phyloP scores from a whole-genome alignment of 176 grass and related monocot species.

The Oryza officinalis region DNA sequence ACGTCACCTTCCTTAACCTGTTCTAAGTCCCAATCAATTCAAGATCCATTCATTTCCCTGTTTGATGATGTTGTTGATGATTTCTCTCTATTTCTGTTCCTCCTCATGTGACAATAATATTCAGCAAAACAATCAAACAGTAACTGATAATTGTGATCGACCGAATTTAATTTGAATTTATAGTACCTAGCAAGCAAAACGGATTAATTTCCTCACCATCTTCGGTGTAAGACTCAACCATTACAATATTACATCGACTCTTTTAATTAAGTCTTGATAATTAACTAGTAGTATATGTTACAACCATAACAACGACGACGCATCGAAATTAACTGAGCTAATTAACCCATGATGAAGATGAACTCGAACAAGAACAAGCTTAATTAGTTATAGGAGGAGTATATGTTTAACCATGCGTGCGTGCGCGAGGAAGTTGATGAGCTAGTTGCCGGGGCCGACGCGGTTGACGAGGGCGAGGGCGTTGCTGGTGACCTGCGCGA shows the following conservation, averaged over 20 bases:
- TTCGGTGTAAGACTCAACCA: background rate
- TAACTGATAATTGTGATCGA: background rate
- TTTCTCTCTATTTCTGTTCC: background rate
- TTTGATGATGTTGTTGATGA: background rate
- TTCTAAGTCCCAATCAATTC: background rate
- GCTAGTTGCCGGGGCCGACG: conserved; percentile 44
- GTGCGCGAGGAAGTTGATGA: background rate
- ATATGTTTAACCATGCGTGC: background rate
- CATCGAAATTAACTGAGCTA: background rate
- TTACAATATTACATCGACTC: conserved; percentile 2
- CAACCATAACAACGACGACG: background rate
- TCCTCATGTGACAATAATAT: background rate
- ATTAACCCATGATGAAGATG: background rate
- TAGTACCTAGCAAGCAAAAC: background rate
- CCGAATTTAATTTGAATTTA: background rate
- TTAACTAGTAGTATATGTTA: background rate
- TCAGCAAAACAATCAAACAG: background rate
- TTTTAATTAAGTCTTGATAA: background rate
- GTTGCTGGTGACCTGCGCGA: conserved; percentile 94
- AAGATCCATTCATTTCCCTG: background rate
- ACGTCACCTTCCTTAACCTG: background rate
- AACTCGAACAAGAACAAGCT: background rate
- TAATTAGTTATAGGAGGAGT: background rate
- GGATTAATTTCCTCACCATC: background rate
- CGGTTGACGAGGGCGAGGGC: conserved; percentile 84